Evolutionary conservation across 1,284 basidiomycete species (phyloP), one percentile per base, ranked within the genome.

Genomic region (Mycosarcoma maydis): DNA sequence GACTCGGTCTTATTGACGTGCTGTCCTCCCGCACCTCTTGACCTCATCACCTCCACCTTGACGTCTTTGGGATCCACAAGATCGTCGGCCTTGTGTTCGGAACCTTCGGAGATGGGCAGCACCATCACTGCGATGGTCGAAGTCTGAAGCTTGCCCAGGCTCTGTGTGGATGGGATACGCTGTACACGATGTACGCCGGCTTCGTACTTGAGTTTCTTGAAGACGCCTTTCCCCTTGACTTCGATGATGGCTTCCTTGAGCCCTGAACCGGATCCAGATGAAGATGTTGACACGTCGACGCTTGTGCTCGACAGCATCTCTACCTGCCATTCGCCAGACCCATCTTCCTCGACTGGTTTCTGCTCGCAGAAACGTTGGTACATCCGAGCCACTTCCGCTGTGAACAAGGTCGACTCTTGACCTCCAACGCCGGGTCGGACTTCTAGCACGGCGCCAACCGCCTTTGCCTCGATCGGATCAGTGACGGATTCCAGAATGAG

Each of bases 1-100:
- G 94, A 97, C 83, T 98, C 96, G 0, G 95, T 98, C 86, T 92
- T 93, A 84, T 98, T 99, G 76, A 98, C 96, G 83, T 98, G 95
- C 86, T 94, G 94, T n/a, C 96, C 95, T 43, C 96, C 96, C 3
- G 96, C 95, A 41, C 96, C 96, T 29, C 93, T 85, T 0, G 94
- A 88, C 17, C 95, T 88, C 94, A 98, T 97, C 39, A 95, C 92
- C 77, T 98, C 95, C 3, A 92, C 82, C 73, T 87, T 90, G 45
- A 98, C 88, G 60, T 98, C 95, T 54, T 91, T 91, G 82, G 91
- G 89, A 49, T 88, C 88, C 58, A 92, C 75, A 84, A 88, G 45
- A 87, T 87, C 80, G 43, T 82, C 75, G 16, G 78, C 69, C 34
- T 66, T 69, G 19, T 66, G 62, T 27, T 74, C 65, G 85, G 85